Percentiles rank a stretch among this genome's conserved stretches.
Conservation (phyloP, 352 stramenopile species). For the Plasmopara muralis region DNA sequence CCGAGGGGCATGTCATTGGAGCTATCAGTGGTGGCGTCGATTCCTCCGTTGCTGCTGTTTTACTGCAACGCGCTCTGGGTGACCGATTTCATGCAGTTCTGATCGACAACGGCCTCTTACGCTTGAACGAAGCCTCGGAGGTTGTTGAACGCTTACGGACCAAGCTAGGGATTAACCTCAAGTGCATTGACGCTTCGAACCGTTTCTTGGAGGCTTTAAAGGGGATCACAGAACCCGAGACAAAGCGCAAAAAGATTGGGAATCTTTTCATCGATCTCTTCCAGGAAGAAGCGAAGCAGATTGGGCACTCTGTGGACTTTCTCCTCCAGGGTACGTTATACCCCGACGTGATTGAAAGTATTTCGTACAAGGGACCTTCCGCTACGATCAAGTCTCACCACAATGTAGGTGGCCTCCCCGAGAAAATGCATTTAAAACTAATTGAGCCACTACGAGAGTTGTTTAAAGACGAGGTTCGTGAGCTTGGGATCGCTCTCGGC, state of each 20-base stretch:
- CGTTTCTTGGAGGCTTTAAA: conserved; percentile 92
- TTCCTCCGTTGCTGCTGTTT: conserved; percentile 96
- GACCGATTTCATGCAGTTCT: conserved; percentile 99
- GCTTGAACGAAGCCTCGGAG: conserved; percentile 92
- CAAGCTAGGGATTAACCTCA: conserved; percentile 94
- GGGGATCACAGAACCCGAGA: conserved; percentile 95
- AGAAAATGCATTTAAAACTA: conserved; percentile 98
- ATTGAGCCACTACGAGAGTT: conserved; percentile 98
- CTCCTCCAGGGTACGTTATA: conserved; percentile 99
- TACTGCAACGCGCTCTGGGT: conserved; percentile 96
- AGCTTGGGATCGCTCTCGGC: conserved; percentile 95
- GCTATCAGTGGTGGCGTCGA: conserved; percentile 98
- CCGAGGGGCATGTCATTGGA: conserved; percentile 95
- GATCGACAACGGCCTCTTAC: conserved; percentile 98
- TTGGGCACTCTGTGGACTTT: conserved; percentile 87
- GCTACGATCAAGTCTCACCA: conserved; percentile 99
- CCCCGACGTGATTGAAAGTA: conserved; percentile 99
- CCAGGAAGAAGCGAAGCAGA: conserved; percentile 84
- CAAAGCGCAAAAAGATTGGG: conserved; percentile 99
- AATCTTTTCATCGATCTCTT: conserved; percentile 99
- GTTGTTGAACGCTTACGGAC: conserved; percentile 87
- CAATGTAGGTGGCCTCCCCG: conserved; percentile 97
- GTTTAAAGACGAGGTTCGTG: conserved; percentile 99
- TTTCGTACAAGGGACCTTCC: conserved; percentile 97
- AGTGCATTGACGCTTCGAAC: conserved; percentile 95